phyloP scores from a whole-genome alignment of 305 asterid genomes.

The Caryopteris hybrid region DNA sequence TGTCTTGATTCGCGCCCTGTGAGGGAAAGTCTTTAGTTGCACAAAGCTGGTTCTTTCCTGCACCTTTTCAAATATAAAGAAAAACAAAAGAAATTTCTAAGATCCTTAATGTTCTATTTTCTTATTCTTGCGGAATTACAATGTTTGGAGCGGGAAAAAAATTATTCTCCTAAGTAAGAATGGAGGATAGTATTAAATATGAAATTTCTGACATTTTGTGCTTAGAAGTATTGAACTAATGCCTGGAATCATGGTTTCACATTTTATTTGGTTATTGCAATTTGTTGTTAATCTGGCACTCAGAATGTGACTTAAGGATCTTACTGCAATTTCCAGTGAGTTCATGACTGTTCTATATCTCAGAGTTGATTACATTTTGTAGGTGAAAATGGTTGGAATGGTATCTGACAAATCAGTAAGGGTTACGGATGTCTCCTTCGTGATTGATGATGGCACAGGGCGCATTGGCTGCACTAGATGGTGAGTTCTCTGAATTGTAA shows the following conservation, averaged over 20 bases:
- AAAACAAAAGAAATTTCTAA: not conserved
- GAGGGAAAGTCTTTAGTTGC: not conserved
- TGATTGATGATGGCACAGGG: slow-evolving; percentile 87
- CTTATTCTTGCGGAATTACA: not conserved
- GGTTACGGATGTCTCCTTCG: slow-evolving; percentile 60
- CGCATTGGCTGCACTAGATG: slow-evolving; percentile 75
- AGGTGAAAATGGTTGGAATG: slow-evolving; percentile 87
- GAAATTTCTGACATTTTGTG: not conserved
- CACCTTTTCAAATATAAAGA: no score
- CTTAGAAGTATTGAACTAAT: not conserved
- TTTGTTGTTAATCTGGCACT: not conserved
- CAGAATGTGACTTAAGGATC: not conserved
- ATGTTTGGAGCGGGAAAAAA: not conserved
- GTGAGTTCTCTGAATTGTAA: slow-evolving; percentile 25
- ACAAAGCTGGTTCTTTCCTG: not conserved
- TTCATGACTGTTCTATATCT: not conserved
- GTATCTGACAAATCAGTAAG: slow-evolving; percentile 47
- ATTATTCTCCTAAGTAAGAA: not conserved
- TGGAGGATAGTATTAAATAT: not conserved
- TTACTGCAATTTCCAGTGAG: not conserved
- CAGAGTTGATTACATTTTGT: not conserved
- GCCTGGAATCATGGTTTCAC: not conserved
- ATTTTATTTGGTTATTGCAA: not conserved
- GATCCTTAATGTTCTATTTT: not conserved
- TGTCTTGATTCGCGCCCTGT: not conserved